These are phyloP conservation scores for Hysterium pulicare DNA, from an alignment of 2,329 filamentous ascomycete genomes.

Conservation along the genomic window DNA sequence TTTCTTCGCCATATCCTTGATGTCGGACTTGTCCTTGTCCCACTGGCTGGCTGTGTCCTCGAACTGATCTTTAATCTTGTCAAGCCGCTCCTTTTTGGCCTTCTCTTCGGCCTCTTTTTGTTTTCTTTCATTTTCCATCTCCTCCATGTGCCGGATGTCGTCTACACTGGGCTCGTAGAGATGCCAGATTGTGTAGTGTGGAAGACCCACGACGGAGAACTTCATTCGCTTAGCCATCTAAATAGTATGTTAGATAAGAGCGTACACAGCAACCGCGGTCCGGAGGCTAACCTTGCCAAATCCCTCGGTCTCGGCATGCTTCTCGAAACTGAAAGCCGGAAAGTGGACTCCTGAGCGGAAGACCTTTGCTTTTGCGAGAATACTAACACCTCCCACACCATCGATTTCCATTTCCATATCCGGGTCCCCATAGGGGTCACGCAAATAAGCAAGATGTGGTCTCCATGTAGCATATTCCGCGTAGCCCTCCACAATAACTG, in stretches of 20 bases:
- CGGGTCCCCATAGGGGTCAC: slow-evolving; percentile 94
- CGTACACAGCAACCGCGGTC: not conserved
- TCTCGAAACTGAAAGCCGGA: slow-evolving; percentile 97
- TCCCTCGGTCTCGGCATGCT: slow-evolving; percentile 96
- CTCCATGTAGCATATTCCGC: slow-evolving; percentile 98
- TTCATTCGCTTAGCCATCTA: slow-evolving; percentile 97
- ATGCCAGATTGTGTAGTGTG: slow-evolving; percentile 99
- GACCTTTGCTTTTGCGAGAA: slow-evolving; percentile 90
- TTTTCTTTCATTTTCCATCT: slow-evolving; percentile 87
- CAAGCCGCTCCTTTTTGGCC: slow-evolving; percentile 66
- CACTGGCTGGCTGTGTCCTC: slow-evolving; percentile 74
- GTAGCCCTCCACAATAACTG: slow-evolving; percentile 97
- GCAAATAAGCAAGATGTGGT: slow-evolving; percentile 91
- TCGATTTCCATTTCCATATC: slow-evolving; percentile 99
- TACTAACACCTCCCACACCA: slow-evolving; percentile 94
- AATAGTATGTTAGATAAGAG: slow-evolving; percentile 20
- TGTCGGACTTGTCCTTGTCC: slow-evolving; percentile 82
- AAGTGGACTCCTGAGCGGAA: slow-evolving; percentile 96
- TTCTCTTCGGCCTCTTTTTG: slow-evolving; percentile 77
- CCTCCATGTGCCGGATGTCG: slow-evolving; percentile 96
- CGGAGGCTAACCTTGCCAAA: slow-evolving; percentile 79
- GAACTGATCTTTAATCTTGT: slow-evolving; percentile 79
- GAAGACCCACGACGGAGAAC: slow-evolving; percentile 90
- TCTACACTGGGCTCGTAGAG: slow-evolving; percentile 98
- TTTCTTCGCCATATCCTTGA: slow-evolving; percentile 64